Percentiles rank a stretch among this genome's conserved stretches.
Evolutionary conservation across 768 basidiomycete species (phyloP).

Genomic region (Naganishia vaughanmartiniae): DNA sequence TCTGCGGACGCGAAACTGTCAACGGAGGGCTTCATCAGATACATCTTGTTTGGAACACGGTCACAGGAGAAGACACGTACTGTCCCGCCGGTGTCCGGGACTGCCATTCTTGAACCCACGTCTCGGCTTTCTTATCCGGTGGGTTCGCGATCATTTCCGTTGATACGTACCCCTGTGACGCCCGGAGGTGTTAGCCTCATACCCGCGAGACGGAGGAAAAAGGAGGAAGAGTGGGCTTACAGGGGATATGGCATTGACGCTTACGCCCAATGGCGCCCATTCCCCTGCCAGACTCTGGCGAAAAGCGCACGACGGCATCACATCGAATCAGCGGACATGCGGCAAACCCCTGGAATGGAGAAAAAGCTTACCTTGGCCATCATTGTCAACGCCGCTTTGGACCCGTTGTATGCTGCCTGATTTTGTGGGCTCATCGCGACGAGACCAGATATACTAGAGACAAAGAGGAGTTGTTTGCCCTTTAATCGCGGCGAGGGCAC

Average conservation of each 20-base stretch:
- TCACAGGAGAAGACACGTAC: constrained; percentile 28
- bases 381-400: constrained; percentile 46
- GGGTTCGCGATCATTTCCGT: constrained; percentile 50
- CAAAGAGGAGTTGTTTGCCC: constrained; percentile 45
- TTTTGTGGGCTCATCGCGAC: constrained; percentile 50
- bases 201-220: background rate
- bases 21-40: background rate
- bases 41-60: too few species aligned
- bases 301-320: background rate
- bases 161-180: constrained; percentile 41
- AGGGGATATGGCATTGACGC: constrained; percentile 49
- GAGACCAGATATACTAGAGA: constrained; percentile 47
- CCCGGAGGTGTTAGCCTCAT: background rate
- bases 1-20: constrained; percentile 43
- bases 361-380: constrained; percentile 44
- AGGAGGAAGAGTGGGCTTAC: constrained; percentile 23
- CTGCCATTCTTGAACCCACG: constrained; percentile 44
- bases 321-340: background rate
- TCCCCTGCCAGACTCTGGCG: constrained; percentile 47
- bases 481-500: too few species aligned
- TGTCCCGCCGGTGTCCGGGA: constrained; percentile 43
- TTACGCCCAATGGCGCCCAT: constrained; percentile 49
- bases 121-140: constrained; percentile 29
- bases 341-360: too few species aligned
- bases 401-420: constrained; percentile 49